These are phyloP conservation scores for Lepidium sativum DNA, from an alignment of 345 rosid genomes.

Conservation along the genomic window DNA sequence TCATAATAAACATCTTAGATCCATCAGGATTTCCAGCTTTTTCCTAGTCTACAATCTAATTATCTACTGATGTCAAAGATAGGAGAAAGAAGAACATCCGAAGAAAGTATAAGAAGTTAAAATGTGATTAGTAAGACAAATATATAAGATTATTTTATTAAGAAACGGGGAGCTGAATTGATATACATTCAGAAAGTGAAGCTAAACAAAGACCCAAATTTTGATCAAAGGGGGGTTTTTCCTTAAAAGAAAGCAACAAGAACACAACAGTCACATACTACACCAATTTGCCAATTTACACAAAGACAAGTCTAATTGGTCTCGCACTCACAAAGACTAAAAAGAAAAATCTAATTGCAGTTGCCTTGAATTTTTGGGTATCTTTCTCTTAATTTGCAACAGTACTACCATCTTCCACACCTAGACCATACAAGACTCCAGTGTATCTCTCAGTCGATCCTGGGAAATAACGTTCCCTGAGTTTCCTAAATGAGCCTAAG, in stretches of 20 bases:
- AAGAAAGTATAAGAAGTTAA: background rate
- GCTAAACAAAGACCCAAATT: constrained; percentile 39
- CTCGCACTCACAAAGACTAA: constrained; percentile 56
- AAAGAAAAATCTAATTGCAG: constrained; percentile 36
- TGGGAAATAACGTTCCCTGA: constrained; percentile 65
- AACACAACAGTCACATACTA: constrained; percentile 44
- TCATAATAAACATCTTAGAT: no score
- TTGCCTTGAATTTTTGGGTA: background rate
- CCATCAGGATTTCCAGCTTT: background rate
- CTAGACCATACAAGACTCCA: constrained; percentile 85
- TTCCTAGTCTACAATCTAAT: background rate
- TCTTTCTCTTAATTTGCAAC: constrained; percentile 33
- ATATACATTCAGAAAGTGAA: constrained; percentile 55
- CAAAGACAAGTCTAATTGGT: constrained; percentile 34
- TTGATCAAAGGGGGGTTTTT: constrained; percentile 34
- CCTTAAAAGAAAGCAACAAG: constrained; percentile 33
- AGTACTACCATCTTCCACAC: constrained; percentile 61
- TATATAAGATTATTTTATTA: constrained; percentile 29
- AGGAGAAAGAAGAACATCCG: no score
- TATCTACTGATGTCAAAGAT: background rate
- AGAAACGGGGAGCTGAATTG: constrained; percentile 54
- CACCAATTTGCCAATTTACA: constrained; percentile 59
- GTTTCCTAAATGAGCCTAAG: constrained; percentile 72
- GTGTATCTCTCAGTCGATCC: constrained; percentile 65
- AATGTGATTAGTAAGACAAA: background rate